Evolutionary conservation across 805 yeast species (phyloP), one percentile per base, ranked within the genome.

Genomic region (Diddensiella transvaalensis): DNA sequence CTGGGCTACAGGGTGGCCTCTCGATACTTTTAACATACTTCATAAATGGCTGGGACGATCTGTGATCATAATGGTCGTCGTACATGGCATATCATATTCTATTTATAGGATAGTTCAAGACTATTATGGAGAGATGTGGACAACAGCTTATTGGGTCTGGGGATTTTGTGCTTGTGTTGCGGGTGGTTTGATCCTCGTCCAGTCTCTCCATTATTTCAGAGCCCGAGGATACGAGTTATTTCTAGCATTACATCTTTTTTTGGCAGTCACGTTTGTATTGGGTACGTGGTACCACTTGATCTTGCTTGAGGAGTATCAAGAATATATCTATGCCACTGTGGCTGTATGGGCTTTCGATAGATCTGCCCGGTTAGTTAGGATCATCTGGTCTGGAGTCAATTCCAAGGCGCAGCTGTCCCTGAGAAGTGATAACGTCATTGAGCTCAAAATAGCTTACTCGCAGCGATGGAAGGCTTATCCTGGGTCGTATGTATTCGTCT

Each of bases 301-400:
- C 10, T 46, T 47, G 23, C 15, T 44, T 15, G 52, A 42, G n/a
- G 47, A 33, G 40, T 4, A 38, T 11, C 44, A 41, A 19, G 41
- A 33, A 13, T 79, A 75, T 67, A 57, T 76, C 18, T 79, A 76
- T 48, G 75, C 79, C 3, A 60, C 81, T 8, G 73, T 78, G 50
- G 82, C 79, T 0, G 69, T 87, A 3, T 88, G 96, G 96, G 74
- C 69, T 1, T 71, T 78, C 53, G 95, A 87, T 61, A 70, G 90
- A 47, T 51, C 78, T 0, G 57, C 77, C n/a, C 73, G 96, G 52
- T 50, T 81, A 10, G 65, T 73, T 1, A 74, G 87, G 45, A 63
- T 86, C 1, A 11, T 36, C n/a, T 43, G 46, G 47, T 26, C 45
- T 11, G 50, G 50, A 4, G 15, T 40, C 6, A n/a, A n/a, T 4